Percentiles rank a stretch among this genome's conserved stretches.
phyloP scores from a whole-genome alignment of 2,329 filamentous ascomycete genomes.

The Dendrostoma leiphaemia region DNA sequence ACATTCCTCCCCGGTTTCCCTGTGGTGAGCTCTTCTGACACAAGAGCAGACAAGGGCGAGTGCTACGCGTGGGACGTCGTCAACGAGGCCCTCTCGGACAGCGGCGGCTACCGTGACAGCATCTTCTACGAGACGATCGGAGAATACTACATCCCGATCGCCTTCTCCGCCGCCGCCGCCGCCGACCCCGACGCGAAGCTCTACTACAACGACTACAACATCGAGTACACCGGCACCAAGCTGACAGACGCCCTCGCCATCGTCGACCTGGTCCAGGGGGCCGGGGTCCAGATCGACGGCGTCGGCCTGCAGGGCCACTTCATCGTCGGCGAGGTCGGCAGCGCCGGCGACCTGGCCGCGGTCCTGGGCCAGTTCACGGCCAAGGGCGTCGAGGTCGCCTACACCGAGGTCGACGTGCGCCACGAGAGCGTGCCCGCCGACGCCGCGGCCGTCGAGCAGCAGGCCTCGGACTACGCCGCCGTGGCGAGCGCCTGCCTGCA shows the following conservation, averaged over 20 bases:
- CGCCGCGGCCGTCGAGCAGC: constrained; percentile 37
- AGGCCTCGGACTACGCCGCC: constrained; percentile 44
- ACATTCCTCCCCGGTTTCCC: not conserved
- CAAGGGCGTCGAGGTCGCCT: constrained; percentile 54
- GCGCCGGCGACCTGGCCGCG: constrained; percentile 39
- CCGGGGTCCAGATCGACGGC: constrained; percentile 58
- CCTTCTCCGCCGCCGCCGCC: constrained; percentile 54
- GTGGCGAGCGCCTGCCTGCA: constrained; percentile 35
- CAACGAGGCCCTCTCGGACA: constrained; percentile 60
- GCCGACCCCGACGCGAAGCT: constrained; percentile 57
- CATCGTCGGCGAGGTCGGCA: constrained; percentile 51
- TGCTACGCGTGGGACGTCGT: constrained; percentile 66
- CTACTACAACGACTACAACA: constrained; percentile 50
- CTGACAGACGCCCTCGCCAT: constrained; percentile 42
- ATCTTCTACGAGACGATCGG: constrained; percentile 57
- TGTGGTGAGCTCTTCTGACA: not conserved
- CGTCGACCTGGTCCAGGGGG: constrained; percentile 41
- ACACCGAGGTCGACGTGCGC: constrained; percentile 62
- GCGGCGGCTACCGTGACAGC: constrained; percentile 43
- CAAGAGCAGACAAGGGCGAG: constrained; percentile 44
- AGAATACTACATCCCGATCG: constrained; percentile 54
- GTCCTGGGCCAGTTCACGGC: constrained; percentile 49
- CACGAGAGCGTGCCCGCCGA: constrained; percentile 38
- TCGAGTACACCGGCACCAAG: constrained; percentile 52
- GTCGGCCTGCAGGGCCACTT: constrained; percentile 63